Evolutionary conservation across 1,284 basidiomycete genomes (phyloP).

Genomic region (Cryptococcus floricola): DNA sequence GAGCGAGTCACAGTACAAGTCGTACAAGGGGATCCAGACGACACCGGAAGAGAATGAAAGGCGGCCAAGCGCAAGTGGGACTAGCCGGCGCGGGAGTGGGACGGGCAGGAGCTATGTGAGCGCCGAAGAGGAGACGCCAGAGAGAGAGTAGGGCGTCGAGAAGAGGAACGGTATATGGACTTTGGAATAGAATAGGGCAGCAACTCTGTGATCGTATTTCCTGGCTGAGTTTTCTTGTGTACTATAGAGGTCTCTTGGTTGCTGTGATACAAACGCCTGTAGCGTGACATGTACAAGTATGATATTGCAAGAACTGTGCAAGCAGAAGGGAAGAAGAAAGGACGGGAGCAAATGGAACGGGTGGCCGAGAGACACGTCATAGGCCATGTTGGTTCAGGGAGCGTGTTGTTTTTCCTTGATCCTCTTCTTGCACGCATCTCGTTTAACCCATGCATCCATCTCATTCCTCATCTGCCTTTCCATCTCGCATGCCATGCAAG

Average conservation of each 20-base stretch:
- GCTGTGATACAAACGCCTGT: background rate
- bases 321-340: too few species aligned
- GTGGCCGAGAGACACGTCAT: too few species aligned
- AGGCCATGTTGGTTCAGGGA: too few species aligned
- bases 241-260: background rate
- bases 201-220: background rate
- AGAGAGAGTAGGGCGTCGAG: background rate
- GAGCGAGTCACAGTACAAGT: conserved; percentile 48
- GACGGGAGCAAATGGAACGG: too few species aligned
- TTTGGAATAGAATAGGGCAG: background rate
- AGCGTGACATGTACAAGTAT: background rate
- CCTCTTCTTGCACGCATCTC: too few species aligned
- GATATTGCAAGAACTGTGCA: too few species aligned
- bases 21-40: conserved; percentile 29
- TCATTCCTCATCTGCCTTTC: too few species aligned
- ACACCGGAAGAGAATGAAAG: conserved; percentile 3
- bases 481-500: too few species aligned
- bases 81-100: background rate
- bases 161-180: background rate
- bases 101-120: background rate
- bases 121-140: background rate
- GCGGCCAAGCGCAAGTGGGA: background rate
- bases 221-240: background rate
- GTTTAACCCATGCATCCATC: too few species aligned
- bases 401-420: too few species aligned